Evolutionary conservation across 257 asterid genomes (phyloP).

Genomic region (Plantago ovata): DNA sequence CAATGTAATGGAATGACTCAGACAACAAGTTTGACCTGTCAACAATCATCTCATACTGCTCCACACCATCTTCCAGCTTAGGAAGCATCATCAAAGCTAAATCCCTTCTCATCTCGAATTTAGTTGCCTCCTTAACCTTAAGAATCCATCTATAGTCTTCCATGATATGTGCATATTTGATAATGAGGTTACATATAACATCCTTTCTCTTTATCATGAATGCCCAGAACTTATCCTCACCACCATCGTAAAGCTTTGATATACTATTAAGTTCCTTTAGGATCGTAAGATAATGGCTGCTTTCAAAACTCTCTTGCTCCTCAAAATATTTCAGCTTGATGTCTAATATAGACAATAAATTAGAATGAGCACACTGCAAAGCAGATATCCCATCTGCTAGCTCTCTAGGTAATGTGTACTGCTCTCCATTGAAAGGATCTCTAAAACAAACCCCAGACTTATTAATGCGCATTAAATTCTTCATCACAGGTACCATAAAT

Average conservation of each 20-base stretch:
- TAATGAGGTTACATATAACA: constrained; percentile 53
- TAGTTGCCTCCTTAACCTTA: constrained; percentile 62
- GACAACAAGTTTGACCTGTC: constrained; percentile 74
- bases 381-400: too few species aligned
- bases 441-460: too few species aligned
- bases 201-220: constrained; percentile 47
- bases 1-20: constrained; percentile 75
- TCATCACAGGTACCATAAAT: too few species aligned
- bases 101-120: constrained; percentile 79
- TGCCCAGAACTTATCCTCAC: constrained; percentile 61
- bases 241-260: constrained; percentile 49
- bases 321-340: constrained; percentile 48
- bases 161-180: constrained; percentile 54
- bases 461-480: too few species aligned
- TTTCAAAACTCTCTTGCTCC: constrained; percentile 34
- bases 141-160: constrained; percentile 71
- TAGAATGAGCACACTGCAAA: constrained; percentile 26
- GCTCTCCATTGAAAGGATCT: too few species aligned
- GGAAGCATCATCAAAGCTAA: constrained; percentile 81
- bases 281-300: constrained; percentile 37
- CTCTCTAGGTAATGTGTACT: too few species aligned
- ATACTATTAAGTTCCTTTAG: constrained; percentile 57
- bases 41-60: constrained; percentile 83
- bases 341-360: constrained; percentile 51
- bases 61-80: constrained; percentile 70